phyloP scores from a whole-genome alignment of 2,329 filamentous ascomycete species.

The Pyricularia grisea region DNA sequence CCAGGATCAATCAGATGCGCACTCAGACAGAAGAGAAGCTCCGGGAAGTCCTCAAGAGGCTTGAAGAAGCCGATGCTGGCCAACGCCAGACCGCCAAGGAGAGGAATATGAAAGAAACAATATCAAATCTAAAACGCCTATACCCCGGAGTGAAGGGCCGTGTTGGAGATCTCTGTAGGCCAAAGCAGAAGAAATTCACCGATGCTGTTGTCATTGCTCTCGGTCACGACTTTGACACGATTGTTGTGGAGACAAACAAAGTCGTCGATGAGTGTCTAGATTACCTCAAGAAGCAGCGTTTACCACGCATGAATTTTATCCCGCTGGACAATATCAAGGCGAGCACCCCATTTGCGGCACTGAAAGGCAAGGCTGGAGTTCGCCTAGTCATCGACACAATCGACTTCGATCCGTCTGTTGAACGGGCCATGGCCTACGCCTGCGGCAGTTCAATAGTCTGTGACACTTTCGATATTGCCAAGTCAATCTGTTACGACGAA shows the following conservation, averaged over 20 bases:
- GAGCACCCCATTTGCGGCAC: constrained; percentile 76
- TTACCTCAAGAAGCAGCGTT: constrained; percentile 83
- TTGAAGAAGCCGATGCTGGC: constrained; percentile 79
- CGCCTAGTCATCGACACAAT: constrained; percentile 92
- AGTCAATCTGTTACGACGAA: constrained; percentile 78
- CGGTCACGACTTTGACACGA: constrained; percentile 85
- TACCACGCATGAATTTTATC: constrained; percentile 85
- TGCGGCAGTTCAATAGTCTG: constrained; percentile 94
- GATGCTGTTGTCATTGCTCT: constrained; percentile 89
- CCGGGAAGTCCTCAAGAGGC: constrained; percentile 66
- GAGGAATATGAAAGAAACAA: constrained; percentile 67
- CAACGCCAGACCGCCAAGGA: constrained; percentile 81
- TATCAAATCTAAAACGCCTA: constrained; percentile 78
- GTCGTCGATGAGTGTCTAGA: constrained; percentile 90
- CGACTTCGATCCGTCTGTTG: constrained; percentile 79
- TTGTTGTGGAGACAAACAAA: constrained; percentile 92
- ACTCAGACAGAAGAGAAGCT: constrained; percentile 91
- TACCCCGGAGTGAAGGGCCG: constrained; percentile 88
- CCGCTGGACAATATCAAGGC: constrained; percentile 97
- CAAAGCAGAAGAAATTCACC: constrained; percentile 94
- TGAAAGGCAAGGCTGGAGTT: constrained; percentile 81
- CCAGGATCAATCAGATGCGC: constrained; percentile 69
- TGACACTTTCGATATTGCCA: constrained; percentile 77
- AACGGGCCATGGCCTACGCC: constrained; percentile 88
- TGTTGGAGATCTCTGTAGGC: constrained; percentile 84